Evolutionary conservation across 2,329 filamentous ascomycete genomes (phyloP).

Genomic region (Daldinia sp.): DNA sequence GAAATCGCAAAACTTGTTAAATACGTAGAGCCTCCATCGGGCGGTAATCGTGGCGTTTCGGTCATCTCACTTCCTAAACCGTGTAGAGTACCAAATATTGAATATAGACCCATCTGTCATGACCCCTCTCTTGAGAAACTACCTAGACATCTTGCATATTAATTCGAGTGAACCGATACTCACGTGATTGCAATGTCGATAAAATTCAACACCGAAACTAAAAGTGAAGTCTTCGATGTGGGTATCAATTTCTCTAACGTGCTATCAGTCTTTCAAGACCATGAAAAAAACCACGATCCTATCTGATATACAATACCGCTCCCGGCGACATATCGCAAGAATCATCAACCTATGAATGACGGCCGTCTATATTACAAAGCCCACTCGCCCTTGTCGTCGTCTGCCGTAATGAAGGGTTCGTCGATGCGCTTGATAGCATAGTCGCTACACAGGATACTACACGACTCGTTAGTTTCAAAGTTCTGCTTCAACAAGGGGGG

Average conservation of each 20-base stretch:
- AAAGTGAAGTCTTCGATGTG: slow-evolving; percentile 5
- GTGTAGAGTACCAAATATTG: background rate
- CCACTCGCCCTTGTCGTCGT: slow-evolving; percentile 85
- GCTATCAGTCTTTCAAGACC: slow-evolving; percentile 3
- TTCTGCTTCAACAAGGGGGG: background rate
- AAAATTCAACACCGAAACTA: background rate
- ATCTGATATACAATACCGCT: slow-evolving; percentile 22
- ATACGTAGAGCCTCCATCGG: background rate
- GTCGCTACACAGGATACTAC: slow-evolving; percentile 90
- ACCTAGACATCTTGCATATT: background rate
- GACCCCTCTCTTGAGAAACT: background rate
- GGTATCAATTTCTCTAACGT: slow-evolving; percentile 33
- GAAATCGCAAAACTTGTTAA: slow-evolving; percentile 1
- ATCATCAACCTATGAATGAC: background rate
- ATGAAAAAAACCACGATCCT: slow-evolving; percentile 7
- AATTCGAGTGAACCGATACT: background rate
- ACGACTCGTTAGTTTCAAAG: slow-evolving; percentile 11
- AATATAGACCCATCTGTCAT: background rate
- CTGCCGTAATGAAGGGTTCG: slow-evolving; percentile 82
- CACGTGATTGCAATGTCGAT: background rate
- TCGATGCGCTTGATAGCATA: slow-evolving; percentile 94
- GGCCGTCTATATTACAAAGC: slow-evolving; percentile 57
- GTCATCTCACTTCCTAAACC: background rate
- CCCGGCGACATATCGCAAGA: slow-evolving; percentile 4
- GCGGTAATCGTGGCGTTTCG: background rate